These are phyloP conservation scores for Vigna nakashimae DNA, from an alignment of 306 rosid genomes.

Conservation along the genomic window DNA sequence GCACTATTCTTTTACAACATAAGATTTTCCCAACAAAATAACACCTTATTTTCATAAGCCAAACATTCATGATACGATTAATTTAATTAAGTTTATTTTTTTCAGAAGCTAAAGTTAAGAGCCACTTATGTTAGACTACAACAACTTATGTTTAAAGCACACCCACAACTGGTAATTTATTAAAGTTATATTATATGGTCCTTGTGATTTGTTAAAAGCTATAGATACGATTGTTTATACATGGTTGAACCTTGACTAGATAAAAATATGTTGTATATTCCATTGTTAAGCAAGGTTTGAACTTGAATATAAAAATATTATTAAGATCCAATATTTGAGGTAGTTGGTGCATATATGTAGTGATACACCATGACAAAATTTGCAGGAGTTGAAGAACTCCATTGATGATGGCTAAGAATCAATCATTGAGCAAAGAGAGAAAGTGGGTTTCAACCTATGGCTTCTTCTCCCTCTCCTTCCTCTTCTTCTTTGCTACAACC, in stretches of 20 bases:
- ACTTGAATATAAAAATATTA: neutral
- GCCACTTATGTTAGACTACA: too few species aligned
- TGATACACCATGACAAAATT: neutral
- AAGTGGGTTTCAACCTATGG: neutral
- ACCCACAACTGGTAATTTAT: too few species aligned
- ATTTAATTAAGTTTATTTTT: too few species aligned
- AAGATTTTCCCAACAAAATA: too few species aligned
- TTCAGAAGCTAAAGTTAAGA: too few species aligned
- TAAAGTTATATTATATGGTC: neutral
- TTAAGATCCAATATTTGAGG: conserved; percentile 2
- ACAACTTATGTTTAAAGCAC: too few species aligned
- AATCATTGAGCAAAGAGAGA: neutral
- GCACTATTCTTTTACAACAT: too few species aligned
- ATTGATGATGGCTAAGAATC: neutral
- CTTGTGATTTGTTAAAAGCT: neutral
- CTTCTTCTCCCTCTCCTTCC: neutral
- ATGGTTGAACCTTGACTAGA: neutral
- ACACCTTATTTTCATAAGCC: too few species aligned
- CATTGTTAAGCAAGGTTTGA: neutral
- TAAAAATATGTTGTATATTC: neutral
- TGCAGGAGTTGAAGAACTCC: neutral
- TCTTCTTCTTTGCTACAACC: neutral
- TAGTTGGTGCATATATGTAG: neutral
- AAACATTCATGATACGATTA: too few species aligned
- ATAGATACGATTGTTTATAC: neutral